Evolutionary conservation across 371 early-diverging fungal genomes (phyloP).

Genomic region (Enterocytospora artemiae): DNA sequence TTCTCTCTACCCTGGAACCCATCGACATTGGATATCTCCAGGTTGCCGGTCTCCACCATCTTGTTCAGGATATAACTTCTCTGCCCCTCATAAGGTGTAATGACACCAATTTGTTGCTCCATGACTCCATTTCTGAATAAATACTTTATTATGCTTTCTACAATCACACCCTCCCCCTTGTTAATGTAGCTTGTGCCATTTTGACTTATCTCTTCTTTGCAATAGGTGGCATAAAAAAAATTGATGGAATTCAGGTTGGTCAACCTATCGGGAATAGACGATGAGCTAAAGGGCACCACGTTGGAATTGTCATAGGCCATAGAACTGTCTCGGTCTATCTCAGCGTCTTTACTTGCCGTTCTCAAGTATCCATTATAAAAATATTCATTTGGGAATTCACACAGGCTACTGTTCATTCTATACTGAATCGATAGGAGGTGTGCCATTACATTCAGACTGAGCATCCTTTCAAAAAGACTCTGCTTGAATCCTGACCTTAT

Average conservation of each 20-base stretch:
- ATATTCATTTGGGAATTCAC: conserved; percentile 90
- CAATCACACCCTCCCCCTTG: conserved; percentile 69
- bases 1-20: conserved; percentile 98
- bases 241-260: too few relatives aligned
- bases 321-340: conserved; percentile 78
- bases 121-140: conserved; percentile 73
- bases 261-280: conserved; percentile 80
- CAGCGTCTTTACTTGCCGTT: conserved; percentile 46
- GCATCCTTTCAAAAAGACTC: conserved; percentile 85
- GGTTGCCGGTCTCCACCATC: conserved; percentile 84
- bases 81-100: conserved; percentile 97
- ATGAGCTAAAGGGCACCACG: conserved; percentile 61
- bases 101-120: conserved; percentile 86
- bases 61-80: conserved; percentile 69
- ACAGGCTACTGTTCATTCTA: conserved; percentile 91
- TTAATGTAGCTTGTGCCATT: conserved; percentile 89
- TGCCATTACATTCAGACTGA: conserved; percentile 75
- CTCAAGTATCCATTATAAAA: conserved; percentile 88
- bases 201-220: conserved; percentile 82
- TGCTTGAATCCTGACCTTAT: conserved; percentile 80
- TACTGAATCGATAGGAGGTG: conserved; percentile 88
- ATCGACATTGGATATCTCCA: conserved; percentile 96
- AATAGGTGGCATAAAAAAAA: conserved; percentile 80
- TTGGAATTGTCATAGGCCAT: conserved; percentile 40
- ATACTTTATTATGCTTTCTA: conserved; percentile 80